phyloP scores from a whole-genome alignment of 2,329 filamentous ascomycete species.

The Fusarium agapanthi region DNA sequence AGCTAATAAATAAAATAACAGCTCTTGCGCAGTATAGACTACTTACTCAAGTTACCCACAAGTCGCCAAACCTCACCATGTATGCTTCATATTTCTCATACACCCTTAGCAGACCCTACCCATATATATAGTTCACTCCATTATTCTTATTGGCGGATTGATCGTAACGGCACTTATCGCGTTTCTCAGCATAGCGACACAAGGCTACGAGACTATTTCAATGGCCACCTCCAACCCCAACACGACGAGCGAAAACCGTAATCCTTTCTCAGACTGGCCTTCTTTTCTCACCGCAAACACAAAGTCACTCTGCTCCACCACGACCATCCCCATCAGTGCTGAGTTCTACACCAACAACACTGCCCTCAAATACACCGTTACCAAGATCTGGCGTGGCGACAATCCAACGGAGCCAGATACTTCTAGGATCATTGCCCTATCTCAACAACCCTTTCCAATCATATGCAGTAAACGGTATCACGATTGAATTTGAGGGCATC shows the following conservation, averaged over 20 bases:
- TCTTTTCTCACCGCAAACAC: not conserved
- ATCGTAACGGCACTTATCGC: not conserved
- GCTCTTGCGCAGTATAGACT: fast-evolving
- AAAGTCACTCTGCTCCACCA: not conserved
- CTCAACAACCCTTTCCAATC: not conserved
- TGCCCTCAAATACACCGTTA: not conserved
- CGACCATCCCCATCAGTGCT: not conserved
- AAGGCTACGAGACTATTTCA: not conserved
- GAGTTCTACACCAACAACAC: not conserved
- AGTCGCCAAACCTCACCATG: not conserved
- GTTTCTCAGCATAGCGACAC: not conserved
- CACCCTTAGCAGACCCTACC: not conserved
- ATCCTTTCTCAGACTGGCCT: not conserved
- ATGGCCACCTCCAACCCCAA: not conserved
- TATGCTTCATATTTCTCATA: not conserved
- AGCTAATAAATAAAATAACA: not conserved
- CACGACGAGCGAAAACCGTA: not conserved
- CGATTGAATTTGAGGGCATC: not conserved
- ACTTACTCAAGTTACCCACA: not conserved
- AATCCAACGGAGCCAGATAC: not conserved
- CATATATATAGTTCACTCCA: not conserved
- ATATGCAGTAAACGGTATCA: not conserved
- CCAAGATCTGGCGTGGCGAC: not conserved
- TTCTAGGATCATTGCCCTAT: not conserved
- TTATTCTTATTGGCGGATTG: not conserved